Percentiles rank a stretch among this genome's conserved stretches.
These are phyloP conservation scores for Pseudogymnoascus sp. DNA, from an alignment of 2,329 filamentous ascomycete species.

Conservation along the genomic window DNA sequence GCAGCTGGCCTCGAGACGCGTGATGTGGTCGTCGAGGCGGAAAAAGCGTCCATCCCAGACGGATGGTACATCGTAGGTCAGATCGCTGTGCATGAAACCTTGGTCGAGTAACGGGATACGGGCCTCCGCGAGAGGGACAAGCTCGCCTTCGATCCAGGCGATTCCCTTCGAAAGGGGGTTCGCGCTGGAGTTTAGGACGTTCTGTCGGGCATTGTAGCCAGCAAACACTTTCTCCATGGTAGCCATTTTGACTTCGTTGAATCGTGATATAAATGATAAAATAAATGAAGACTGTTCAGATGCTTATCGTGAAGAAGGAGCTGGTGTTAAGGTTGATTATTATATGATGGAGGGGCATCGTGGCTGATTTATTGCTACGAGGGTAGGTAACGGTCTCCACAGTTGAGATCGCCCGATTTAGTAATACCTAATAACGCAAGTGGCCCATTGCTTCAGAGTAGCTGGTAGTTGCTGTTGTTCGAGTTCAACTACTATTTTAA, in stretches of 20 bases:
- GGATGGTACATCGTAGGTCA: conserved; percentile 44
- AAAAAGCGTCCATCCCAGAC: conserved; percentile 46
- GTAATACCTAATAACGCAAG: conserved; percentile 5
- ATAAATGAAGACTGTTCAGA: not conserved
- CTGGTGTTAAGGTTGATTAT: not conserved
- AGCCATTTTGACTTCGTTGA: conserved; percentile 28
- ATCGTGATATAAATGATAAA: not conserved
- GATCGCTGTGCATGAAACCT: conserved; percentile 43
- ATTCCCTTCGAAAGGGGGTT: conserved; percentile 37
- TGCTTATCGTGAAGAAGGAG: not conserved
- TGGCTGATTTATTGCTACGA: conserved; percentile 1
- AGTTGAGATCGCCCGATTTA: not conserved
- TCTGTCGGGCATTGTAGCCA: conserved; percentile 29
- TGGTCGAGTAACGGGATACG: conserved; percentile 43
- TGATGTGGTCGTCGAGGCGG: conserved; percentile 41
- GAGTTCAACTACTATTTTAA: not conserved
- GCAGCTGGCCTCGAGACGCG: conserved; percentile 36
- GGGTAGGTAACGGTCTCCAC: not conserved
- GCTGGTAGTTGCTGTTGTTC: not conserved
- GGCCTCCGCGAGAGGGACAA: conserved; percentile 37
- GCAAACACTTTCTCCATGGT: conserved; percentile 37
- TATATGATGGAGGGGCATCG: not conserved
- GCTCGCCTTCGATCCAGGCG: conserved; percentile 38
- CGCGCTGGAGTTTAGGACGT: conserved; percentile 27
- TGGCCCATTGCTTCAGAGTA: not conserved